Base-by-base conservation (phyloP, 306 rosid genomes). In the Abrus precatorius region DNA sequence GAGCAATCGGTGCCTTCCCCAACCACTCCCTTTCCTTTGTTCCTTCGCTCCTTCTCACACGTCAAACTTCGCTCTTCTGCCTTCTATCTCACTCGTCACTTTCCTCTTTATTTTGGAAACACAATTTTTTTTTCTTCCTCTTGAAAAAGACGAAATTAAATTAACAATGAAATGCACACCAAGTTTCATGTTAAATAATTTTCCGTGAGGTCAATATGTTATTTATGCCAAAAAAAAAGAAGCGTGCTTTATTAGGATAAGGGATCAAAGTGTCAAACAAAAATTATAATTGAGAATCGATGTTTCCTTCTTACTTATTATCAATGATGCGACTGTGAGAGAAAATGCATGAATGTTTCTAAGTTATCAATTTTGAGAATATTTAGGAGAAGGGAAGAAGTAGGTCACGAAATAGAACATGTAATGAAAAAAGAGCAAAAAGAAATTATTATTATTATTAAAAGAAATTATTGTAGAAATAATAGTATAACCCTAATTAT, bases 131-230 rank as follows among this genome's bases (percentile, higher is more conserved):
- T 52, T 12, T 13, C 9, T 3, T 1, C n/a, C 13, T 52, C 27
- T 52, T 36, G 40, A 36, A 36, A 36, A 36, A 4, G 40, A 47
- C 52, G n/a, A 47, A 47, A 47, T 47, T 47, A 9, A 47, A 47
- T 29, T 30, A 69, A 12, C 6, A 60, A 7, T 69, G 44, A 52
- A 40, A 41, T 4, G 1, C 13, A 54, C 14, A 73, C 55, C 29
- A 74, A 74, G 29, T 68, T 40, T 74, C 54, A 10, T 7, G 4
- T 28, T 54, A 0, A 73, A 72, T n/a, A 52, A 52, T 13, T 64
- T 2, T 36, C 20, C 20, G 20, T 20, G 20, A 20, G 20, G 20
- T 20, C 20, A 20, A 20, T 20, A 20, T 20, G 20, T 20, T 20
- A 20, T 20, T 20, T 20, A 20, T 20, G 20, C 20, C 0, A 20